phyloP scores from a whole-genome alignment of 352 stramenopile genomes.

The Globisporangium echinulatum region DNA sequence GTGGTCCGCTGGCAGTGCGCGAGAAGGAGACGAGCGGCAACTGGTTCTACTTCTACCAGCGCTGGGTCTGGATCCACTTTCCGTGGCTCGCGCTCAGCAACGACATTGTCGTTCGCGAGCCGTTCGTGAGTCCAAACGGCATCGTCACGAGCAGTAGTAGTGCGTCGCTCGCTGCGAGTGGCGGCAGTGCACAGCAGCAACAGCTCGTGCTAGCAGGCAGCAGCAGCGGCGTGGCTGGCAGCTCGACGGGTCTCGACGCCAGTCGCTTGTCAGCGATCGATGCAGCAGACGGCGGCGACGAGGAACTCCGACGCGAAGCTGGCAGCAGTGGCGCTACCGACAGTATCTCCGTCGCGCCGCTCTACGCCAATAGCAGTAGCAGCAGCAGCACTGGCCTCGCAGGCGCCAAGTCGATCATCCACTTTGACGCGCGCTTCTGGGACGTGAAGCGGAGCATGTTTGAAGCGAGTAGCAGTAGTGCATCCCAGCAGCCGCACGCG shows the following conservation, averaged over 20 bases:
- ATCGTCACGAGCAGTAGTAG: neutral
- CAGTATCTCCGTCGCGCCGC: conserved; percentile 4
- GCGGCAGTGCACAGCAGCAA: neutral
- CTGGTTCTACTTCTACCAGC: conserved; percentile 87
- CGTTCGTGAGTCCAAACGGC: conserved; percentile 29
- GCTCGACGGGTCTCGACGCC: neutral
- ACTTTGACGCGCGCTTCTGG: conserved; percentile 62
- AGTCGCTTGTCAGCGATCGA: neutral
- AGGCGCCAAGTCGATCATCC: conserved; percentile 12
- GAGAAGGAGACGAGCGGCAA: conserved; percentile 34
- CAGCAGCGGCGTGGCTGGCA: neutral
- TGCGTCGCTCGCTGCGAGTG: no score
- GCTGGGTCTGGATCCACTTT: conserved; percentile 92
- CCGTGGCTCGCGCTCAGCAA: conserved; percentile 85
- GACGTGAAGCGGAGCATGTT: conserved; percentile 69
- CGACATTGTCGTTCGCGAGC: conserved; percentile 55
- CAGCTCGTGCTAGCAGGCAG: neutral
- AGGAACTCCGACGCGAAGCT: conserved; percentile 8
- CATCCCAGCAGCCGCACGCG: conserved; percentile 12
- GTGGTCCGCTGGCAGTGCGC: conserved; percentile 23
- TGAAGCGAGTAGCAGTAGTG: conserved; percentile 11
- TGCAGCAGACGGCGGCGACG: neutral
- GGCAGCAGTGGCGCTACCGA: conserved; percentile 2
- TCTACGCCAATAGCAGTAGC: conserved; percentile 2
- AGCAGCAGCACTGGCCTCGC: neutral